Conservation (phyloP, 129 eudicot genomes). For the Chrysanthemum seticuspe region DNA sequence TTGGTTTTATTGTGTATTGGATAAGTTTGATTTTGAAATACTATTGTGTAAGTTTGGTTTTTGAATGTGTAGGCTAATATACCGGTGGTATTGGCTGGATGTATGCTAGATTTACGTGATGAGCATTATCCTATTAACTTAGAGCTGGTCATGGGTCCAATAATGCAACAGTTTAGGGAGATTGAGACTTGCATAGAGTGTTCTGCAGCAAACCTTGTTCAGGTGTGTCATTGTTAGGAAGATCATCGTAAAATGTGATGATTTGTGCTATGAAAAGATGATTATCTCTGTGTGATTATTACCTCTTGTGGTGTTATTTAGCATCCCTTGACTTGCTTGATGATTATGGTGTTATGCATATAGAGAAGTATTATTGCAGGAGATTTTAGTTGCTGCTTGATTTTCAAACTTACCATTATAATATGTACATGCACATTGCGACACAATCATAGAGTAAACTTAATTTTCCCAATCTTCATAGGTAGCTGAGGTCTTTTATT, state of each 20-base stretch:
- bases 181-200: constrained; percentile 98
- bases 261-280: neutral
- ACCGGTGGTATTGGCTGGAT: constrained; percentile 90
- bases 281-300: neutral
- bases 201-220: constrained; percentile 84
- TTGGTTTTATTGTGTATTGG: constrained; percentile 1
- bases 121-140: constrained; percentile 62
- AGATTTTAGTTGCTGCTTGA: constrained; percentile 24
- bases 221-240: constrained; percentile 52
- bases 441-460: constrained; percentile 16
- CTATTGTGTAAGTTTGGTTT: constrained; percentile 12
- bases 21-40: constrained; percentile 11
- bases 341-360: constrained; percentile 18
- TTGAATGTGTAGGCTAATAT: constrained; percentile 51
- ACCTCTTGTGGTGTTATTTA: constrained; percentile 6
- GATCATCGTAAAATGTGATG: neutral
- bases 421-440: constrained; percentile 15
- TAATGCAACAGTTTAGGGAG: constrained; percentile 90
- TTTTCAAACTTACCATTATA: constrained; percentile 18
- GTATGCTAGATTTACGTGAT: constrained; percentile 85
- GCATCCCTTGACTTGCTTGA: neutral
- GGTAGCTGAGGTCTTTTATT: constrained; percentile 91
- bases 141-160: constrained; percentile 76
- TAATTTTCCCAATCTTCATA: constrained; percentile 30
- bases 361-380: constrained; percentile 22